Evolutionary conservation across 306 rosid genomes (phyloP).

Genomic region (Rosa multiflora): DNA sequence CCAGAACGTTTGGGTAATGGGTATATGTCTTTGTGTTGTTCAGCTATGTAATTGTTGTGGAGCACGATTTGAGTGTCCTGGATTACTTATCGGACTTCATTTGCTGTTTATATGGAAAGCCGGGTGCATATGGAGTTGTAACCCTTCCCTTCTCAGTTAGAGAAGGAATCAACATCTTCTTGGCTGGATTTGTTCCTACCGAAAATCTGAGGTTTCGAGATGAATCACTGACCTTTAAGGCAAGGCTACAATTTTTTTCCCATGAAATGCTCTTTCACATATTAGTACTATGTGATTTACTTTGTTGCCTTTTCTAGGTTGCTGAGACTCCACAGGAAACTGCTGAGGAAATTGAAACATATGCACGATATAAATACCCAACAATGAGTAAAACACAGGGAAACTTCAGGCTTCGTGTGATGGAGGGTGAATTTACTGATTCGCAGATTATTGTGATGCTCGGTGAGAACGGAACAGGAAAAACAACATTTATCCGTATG

Average conservation of each 20-base stretch:
- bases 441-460: slow-evolving; percentile 98
- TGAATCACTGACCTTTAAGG: slow-evolving; percentile 93
- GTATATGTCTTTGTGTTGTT: slow-evolving; percentile 19
- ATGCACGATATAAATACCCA: slow-evolving; percentile 93
- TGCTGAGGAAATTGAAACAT: slow-evolving; percentile 84
- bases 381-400: slow-evolving; percentile 94
- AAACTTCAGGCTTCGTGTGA: slow-evolving; percentile 72
- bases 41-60: slow-evolving; percentile 99
- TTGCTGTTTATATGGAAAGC: slow-evolving; percentile 97
- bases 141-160: slow-evolving; percentile 99
- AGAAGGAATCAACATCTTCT: slow-evolving; percentile 98
- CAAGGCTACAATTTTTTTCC: slow-evolving; percentile 12
- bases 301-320: slow-evolving; percentile 56
- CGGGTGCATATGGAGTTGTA: slow-evolving; percentile 99
- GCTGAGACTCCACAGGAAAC: slow-evolving; percentile 98
- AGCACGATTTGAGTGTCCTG: slow-evolving; percentile 98
- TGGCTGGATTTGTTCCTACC: slow-evolving; percentile 97
- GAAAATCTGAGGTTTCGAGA: slow-evolving; percentile 96
- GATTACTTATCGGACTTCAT: slow-evolving; percentile 98
- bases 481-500: slow-evolving; percentile 97
- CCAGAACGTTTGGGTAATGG: slow-evolving; percentile 3
- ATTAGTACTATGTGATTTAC: slow-evolving; percentile 4
- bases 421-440: slow-evolving; percentile 96
- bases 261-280: slow-evolving; percentile 10
- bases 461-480: slow-evolving; percentile 98